phyloP scores from a whole-genome alignment of 192 early-diverging fungal species.

The Geosiphon pyriformis region DNA sequence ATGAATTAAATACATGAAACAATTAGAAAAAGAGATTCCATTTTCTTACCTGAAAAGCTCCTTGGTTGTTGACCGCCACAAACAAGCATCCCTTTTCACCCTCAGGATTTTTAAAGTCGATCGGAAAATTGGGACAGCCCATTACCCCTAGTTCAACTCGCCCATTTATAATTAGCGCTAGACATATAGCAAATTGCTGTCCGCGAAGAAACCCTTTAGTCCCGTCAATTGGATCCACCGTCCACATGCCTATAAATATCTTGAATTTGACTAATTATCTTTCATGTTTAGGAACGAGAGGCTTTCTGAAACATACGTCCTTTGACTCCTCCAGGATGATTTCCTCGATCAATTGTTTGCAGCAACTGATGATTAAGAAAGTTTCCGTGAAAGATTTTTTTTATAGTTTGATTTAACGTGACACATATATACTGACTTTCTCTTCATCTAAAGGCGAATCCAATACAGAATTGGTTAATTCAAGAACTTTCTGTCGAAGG shows the following conservation, averaged over 20 bases:
- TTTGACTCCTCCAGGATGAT: slow-evolving; percentile 22
- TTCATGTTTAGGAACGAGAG: slow-evolving; percentile 30
- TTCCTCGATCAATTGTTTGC: slow-evolving; percentile 86
- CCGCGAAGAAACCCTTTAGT: slow-evolving; percentile 98
- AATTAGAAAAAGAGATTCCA: background rate
- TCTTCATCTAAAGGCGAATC: slow-evolving; percentile 54
- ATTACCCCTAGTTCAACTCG: slow-evolving; percentile 84
- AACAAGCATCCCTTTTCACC: slow-evolving; percentile 76
- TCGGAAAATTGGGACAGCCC: slow-evolving; percentile 77
- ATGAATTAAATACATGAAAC: background rate
- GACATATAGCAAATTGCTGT: slow-evolving; percentile 95
- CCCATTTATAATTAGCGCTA: slow-evolving; percentile 87
- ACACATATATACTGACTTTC: slow-evolving; percentile 45
- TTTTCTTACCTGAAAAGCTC: slow-evolving; percentile 77
- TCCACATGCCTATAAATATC: slow-evolving; percentile 78
- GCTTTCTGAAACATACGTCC: slow-evolving; percentile 15
- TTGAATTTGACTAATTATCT: slow-evolving; percentile 60
- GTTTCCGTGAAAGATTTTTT: background rate
- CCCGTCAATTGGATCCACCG: slow-evolving; percentile 91
- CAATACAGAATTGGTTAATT: slow-evolving; percentile 68
- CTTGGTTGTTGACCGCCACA: slow-evolving; percentile 79
- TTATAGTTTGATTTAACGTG: background rate
- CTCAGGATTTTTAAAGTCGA: slow-evolving; percentile 51
- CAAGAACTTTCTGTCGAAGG: slow-evolving; percentile 73
- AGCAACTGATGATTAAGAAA: slow-evolving; percentile 49